Conservation (phyloP, 1,284 basidiomycete species). For the Entoloma clypeatum region DNA sequence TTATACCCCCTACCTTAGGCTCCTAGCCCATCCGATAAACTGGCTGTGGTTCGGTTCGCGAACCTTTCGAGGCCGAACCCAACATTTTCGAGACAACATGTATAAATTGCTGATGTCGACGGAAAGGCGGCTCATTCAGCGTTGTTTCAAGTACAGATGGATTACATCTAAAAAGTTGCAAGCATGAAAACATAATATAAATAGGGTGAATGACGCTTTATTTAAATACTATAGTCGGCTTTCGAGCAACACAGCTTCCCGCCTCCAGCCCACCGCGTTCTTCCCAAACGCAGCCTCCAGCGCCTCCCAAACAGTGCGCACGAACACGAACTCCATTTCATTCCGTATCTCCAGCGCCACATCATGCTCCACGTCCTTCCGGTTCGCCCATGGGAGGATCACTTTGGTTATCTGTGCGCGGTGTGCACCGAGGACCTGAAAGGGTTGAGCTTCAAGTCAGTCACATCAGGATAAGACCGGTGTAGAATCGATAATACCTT, state of each 20-base stretch:
- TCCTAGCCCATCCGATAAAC: no score
- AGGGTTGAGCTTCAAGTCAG: conserved; percentile 6
- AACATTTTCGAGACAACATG: no score
- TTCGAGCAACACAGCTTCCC: conserved; percentile 47
- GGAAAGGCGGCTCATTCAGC: no score
- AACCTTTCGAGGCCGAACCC: no score
- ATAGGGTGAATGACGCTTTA: neutral
- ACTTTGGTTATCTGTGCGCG: conserved; percentile 79
- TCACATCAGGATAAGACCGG: conserved; percentile 8
- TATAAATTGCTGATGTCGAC: no score
- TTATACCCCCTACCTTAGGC: no score
- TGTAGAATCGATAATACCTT: conserved; percentile 40
- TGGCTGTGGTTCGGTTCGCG: no score
- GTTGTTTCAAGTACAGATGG: no score
- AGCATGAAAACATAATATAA: neutral
- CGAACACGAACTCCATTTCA: conserved; percentile 78
- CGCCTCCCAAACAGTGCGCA: conserved; percentile 74
- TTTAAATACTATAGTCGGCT: conserved; percentile 46
- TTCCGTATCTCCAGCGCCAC: conserved; percentile 67
- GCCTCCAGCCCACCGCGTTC: conserved; percentile 57
- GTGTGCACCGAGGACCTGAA: conserved; percentile 72
- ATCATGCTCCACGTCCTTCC: conserved; percentile 84
- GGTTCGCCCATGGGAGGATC: conserved; percentile 78
- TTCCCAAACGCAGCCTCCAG: conserved; percentile 78
- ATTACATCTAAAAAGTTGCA: no score